These are phyloP conservation scores for Curvularia hawaiiensis DNA, from an alignment of 2,329 filamentous ascomycete species.

Conservation along the genomic window DNA sequence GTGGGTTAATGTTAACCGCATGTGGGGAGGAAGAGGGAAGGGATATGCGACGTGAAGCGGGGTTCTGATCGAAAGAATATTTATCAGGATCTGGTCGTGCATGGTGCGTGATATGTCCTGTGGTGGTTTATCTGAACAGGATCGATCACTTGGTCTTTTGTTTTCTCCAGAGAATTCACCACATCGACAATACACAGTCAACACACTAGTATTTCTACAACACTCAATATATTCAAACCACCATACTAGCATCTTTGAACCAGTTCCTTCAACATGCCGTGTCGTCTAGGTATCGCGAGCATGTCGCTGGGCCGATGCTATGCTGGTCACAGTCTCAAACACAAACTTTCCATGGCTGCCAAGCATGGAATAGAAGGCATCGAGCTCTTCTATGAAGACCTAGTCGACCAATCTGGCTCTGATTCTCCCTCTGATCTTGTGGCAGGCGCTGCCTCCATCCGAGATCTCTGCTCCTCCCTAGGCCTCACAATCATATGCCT, in stretches of 20 bases:
- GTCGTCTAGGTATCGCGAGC: conserved; percentile 71
- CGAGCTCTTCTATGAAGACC: conserved; percentile 80
- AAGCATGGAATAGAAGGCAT: conserved; percentile 70
- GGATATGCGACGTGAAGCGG: background rate
- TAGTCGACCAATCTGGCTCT: conserved; percentile 63
- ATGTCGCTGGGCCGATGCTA: conserved; percentile 78
- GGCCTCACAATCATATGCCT: conserved; percentile 67
- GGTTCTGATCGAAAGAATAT: background rate
- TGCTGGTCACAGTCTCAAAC: conserved; percentile 65
- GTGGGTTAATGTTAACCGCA: background rate
- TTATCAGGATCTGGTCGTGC: background rate
- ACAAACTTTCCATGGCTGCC: conserved; percentile 72
- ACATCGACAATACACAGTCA: background rate
- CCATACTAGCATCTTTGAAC: background rate
- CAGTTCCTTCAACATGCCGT: conserved; percentile 49
- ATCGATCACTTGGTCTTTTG: background rate
- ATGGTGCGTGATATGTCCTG: background rate
- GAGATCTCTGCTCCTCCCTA: conserved; percentile 61
- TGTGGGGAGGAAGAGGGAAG: background rate
- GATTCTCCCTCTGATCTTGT: conserved; percentile 56
- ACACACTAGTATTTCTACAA: background rate
- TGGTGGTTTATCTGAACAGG: background rate
- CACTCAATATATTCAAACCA: background rate
- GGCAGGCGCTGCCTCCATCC: conserved; percentile 63
- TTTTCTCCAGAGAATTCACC: background rate